Evolutionary conservation across 495 filamentous ascomycete genomes (phyloP), one percentile per base, ranked within the genome.

Genomic region (Viridothelium virens): DNA sequence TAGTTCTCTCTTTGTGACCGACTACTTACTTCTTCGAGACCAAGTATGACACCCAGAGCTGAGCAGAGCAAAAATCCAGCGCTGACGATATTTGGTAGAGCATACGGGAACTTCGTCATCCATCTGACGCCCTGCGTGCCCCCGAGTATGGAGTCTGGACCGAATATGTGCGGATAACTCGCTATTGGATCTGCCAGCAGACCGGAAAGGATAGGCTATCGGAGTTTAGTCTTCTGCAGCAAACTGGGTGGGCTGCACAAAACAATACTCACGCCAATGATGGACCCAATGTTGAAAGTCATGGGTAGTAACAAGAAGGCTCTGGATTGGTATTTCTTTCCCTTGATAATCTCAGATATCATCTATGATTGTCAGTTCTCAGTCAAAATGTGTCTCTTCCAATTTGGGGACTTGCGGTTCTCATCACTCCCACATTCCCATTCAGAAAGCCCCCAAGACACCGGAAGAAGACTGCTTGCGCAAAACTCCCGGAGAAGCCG

Each of bases 231-330:
- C 53, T 59, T 6, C 14, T 36, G 25, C 31, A 34, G 7, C 14
- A 33, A 36, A 34, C 25, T 11, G 6, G 31, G 36, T 34, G 5
- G 33, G 31, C 31, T 4, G 31, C 14, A 59, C 9, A 33, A 31
- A 5, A 34, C 5, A 36, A 36, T 7, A 59, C 53, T 36, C 18
- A 59, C 53, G 31, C 89, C 90, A 69, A 91, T 84, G 63, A 93
- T 87, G 34, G 91, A 86, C 0, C 89, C 90, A 67, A 91, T 82
- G 71, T 91, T 93, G 68, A 90, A 91, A 50, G 85, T 88, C 81
- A 93, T 86, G 0, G 91, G 91, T 63, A 96, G 71, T n/a, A 94
- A 76, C 41, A 92, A 73, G 65, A 94, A 93, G 0, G 91, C 90
- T 38, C 89, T 80, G 14, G 85, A 86, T 77, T 90, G 89, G 69